Evolutionary conservation across 2,329 filamentous ascomycete genomes (phyloP).

Genomic region (Cadophora malorum): DNA sequence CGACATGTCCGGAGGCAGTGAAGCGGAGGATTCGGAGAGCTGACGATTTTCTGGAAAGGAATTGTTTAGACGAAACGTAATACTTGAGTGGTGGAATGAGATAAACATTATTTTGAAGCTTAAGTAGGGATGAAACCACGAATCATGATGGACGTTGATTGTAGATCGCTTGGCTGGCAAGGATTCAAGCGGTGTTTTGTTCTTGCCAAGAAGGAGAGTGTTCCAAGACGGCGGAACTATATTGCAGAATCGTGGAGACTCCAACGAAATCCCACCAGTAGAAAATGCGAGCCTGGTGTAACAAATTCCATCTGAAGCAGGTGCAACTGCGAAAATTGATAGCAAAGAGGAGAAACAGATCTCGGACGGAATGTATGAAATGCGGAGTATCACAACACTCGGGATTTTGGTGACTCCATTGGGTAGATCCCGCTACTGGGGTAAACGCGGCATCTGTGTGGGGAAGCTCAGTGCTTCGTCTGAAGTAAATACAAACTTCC

Average conservation of each 20-base stretch:
- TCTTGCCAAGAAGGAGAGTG: not conserved
- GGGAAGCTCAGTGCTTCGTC: slow-evolving; percentile 1
- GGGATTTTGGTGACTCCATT: not conserved
- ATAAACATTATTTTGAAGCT: slow-evolving; percentile 8
- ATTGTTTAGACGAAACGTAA: slow-evolving; percentile 8
- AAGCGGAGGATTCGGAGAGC: not conserved
- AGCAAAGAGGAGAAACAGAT: not conserved
- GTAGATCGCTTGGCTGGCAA: slow-evolving; percentile 12
- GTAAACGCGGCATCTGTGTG: slow-evolving; percentile 1
- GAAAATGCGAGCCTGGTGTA: not conserved
- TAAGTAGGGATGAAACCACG: slow-evolving; percentile 9
- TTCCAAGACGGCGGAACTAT: slow-evolving; percentile 11
- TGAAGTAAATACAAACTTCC: not conserved
- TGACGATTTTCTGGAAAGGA: not conserved
- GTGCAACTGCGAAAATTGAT: not conserved
- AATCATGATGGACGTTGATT: slow-evolving; percentile 1
- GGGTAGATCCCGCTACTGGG: not conserved
- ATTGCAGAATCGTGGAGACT: not conserved
- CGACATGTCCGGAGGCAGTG: not conserved
- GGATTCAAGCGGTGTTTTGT: slow-evolving; percentile 7
- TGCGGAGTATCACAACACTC: not conserved
- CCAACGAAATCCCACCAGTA: slow-evolving; percentile 10
- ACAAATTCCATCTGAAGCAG: not conserved
- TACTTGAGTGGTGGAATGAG: slow-evolving; percentile 14
- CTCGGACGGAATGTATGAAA: not conserved